Conservation (phyloP, 768 basidiomycete genomes). For the Phanerochaete carnosa region DNA sequence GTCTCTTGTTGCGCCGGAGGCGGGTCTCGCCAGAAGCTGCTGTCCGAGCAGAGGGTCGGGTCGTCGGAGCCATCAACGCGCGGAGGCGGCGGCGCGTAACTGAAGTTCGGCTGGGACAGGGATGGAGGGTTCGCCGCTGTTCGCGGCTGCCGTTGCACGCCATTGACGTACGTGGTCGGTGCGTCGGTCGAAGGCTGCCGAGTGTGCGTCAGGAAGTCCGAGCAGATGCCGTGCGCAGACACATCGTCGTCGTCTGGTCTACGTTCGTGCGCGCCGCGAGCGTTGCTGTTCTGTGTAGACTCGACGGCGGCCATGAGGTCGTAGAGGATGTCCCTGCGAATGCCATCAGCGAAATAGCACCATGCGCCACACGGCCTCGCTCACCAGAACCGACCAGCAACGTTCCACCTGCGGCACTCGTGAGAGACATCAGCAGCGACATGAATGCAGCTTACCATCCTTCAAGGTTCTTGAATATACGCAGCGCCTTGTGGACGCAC, state of each 20-base stretch:
- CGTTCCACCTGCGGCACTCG: not conserved
- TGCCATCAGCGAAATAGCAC: not conserved
- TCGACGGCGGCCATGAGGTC: not conserved
- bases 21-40: not conserved
- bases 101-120: too few relatives aligned
- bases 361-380: too few relatives aligned
- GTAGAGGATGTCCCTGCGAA: not conserved
- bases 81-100: not conserved
- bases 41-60: not conserved
- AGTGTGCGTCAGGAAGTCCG: too few relatives aligned
- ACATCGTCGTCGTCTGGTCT: too few relatives aligned
- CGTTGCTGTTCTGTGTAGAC: not conserved
- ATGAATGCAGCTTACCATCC: conserved; percentile 1
- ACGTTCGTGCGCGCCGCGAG: not conserved
- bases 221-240: too few relatives aligned
- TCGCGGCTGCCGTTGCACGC: too few relatives aligned
- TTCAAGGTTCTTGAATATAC: conserved; percentile 17
- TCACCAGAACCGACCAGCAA: conserved; percentile 25
- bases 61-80: not conserved
- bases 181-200: too few relatives aligned
- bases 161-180: too few relatives aligned
- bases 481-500: conserved; percentile 52
- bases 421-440: not conserved
- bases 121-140: too few relatives aligned
- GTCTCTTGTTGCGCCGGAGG: too few relatives aligned